Conservation (phyloP, 1,284 basidiomycete species). For the Puccinia novopanici region DNA sequence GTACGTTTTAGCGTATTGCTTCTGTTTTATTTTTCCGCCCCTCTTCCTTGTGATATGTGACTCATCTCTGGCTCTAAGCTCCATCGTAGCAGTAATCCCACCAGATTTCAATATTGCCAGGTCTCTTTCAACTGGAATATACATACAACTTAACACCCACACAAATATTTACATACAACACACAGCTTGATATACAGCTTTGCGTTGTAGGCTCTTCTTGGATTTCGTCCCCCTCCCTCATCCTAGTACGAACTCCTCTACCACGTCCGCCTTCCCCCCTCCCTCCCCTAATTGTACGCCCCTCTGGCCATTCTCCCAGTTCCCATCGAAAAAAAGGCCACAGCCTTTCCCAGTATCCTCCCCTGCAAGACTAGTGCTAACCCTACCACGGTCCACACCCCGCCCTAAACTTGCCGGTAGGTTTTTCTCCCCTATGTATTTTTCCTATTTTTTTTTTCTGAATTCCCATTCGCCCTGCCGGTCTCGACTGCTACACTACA, state of each 20-base stretch:
- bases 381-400: background rate
- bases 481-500: background rate
- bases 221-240: background rate
- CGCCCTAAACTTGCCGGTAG: background rate
- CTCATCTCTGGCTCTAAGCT: background rate
- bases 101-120: background rate
- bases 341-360: background rate
- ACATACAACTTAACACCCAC: background rate
- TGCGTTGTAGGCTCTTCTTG: background rate
- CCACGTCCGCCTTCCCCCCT: background rate
- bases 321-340: background rate
- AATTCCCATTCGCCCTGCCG: background rate
- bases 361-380: background rate
- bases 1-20: background rate
- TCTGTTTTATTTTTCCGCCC: background rate
- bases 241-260: background rate
- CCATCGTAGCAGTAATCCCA: background rate
- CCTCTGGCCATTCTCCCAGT: background rate
- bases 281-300: background rate
- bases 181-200: background rate
- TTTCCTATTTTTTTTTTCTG: background rate
- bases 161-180: background rate
- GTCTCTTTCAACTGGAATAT: background rate
- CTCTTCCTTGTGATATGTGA: background rate
- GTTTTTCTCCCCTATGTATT: background rate